Conservation (phyloP, 1,139 yeast species). For the Pichia sp. region DNA sequence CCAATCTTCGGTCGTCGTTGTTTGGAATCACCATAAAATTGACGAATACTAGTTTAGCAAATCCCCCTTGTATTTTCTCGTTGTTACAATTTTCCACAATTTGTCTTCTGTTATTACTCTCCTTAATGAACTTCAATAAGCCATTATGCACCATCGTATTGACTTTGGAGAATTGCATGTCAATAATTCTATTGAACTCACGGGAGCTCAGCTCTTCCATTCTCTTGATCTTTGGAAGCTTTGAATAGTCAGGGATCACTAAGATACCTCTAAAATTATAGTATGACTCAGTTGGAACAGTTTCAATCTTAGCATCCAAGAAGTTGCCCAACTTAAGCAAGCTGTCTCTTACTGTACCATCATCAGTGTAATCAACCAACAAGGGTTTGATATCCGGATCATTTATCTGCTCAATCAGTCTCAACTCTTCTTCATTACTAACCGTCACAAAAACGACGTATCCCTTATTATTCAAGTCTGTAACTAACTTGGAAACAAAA, state of each 20-base stretch:
- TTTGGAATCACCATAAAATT: conserved; percentile 21
- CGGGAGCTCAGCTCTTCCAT: conserved; percentile 21
- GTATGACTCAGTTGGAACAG: conserved; percentile 11
- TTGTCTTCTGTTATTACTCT: conserved; percentile 21
- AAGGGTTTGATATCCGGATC: conserved; percentile 49
- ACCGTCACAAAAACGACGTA: conserved; percentile 75
- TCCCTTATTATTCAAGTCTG: conserved; percentile 72
- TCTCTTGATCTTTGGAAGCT: conserved; percentile 24
- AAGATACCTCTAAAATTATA: conserved; percentile 25
- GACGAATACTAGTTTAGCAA: conserved; percentile 24
- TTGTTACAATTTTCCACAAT: conserved; percentile 20
- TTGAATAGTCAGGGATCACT: conserved; percentile 26
- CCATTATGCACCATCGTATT: conserved; percentile 24
- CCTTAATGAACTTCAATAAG: conserved; percentile 21
- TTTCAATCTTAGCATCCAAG: conserved; percentile 21
- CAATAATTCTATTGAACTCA: conserved; percentile 22
- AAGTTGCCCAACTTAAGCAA: conserved; percentile 38
- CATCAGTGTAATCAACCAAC: conserved; percentile 40
- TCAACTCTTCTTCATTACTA: conserved; percentile 54
- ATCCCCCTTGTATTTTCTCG: conserved; percentile 17
- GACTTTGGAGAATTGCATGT: conserved; percentile 19
- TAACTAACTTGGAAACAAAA: conserved; percentile 58
- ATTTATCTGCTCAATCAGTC: conserved; percentile 47
- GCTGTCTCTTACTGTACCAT: conserved; percentile 30
- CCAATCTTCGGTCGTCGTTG: conserved; percentile 19